Evolutionary conservation across 1,284 basidiomycete genomes (phyloP).

Genomic region (Ganoderma lucidum): DNA sequence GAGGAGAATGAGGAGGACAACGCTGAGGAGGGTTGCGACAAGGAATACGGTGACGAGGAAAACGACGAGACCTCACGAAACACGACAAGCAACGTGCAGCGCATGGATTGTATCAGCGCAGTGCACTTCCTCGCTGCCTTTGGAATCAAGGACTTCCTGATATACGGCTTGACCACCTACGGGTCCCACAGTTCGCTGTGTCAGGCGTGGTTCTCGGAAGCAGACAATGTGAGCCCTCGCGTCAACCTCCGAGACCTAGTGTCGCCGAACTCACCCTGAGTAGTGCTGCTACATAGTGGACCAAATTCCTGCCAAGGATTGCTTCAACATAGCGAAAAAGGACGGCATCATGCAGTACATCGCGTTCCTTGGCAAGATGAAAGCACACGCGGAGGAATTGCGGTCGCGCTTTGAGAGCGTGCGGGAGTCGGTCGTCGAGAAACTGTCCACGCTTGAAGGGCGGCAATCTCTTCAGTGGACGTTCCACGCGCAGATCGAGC

Average conservation of each 20-base stretch:
- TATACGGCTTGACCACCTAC: background rate
- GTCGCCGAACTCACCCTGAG: background rate
- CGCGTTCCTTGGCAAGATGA: background rate
- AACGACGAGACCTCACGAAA: no score
- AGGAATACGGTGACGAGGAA: no score
- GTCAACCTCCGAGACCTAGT: background rate
- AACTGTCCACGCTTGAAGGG: background rate
- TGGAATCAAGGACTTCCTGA: background rate
- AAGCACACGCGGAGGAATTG: background rate
- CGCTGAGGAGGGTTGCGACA: no score
- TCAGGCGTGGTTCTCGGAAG: background rate
- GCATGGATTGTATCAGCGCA: background rate
- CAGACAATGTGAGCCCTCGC: background rate
- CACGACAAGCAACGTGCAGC: background rate
- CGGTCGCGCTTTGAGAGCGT: background rate
- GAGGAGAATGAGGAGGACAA: no score
- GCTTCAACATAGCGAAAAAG: background rate
- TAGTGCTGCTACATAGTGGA: background rate
- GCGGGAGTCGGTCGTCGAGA: background rate
- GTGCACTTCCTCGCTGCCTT: constrained; percentile 2
- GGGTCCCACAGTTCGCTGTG: background rate
- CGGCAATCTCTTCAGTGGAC: no score
- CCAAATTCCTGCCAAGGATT: background rate
- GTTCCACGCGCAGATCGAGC: no score
- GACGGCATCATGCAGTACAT: background rate